These are phyloP conservation scores for Mycena latifolia DNA, from an alignment of 768 basidiomycete species.

Conservation along the genomic window DNA sequence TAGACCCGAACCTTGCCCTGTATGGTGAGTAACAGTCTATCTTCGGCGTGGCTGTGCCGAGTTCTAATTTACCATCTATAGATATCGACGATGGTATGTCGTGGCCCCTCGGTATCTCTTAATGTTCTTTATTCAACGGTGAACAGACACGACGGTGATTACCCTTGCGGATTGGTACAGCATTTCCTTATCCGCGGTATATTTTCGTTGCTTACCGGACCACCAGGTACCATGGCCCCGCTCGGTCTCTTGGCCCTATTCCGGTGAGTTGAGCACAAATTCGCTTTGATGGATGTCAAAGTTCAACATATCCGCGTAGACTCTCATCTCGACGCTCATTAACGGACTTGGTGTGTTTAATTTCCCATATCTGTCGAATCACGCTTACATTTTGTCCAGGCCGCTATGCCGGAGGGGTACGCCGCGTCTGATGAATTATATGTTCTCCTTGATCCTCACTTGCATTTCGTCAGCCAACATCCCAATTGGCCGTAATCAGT, in stretches of 20 bases:
- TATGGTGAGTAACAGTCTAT: background rate
- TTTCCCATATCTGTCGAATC: background rate
- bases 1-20: background rate
- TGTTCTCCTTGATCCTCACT: background rate
- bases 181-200: background rate
- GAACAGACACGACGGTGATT: constrained; percentile 12
- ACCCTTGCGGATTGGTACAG: constrained; percentile 18
- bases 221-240: constrained; percentile 14
- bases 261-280: constrained; percentile 1
- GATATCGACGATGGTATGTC: constrained; percentile 25
- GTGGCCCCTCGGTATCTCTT: background rate
- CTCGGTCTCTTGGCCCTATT: background rate
- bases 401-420: constrained; percentile 39
- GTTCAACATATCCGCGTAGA: constrained; percentile 35
- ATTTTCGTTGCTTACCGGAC: background rate
- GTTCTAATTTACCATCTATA: background rate
- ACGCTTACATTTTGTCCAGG: constrained; percentile 27
- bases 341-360: constrained; percentile 14
- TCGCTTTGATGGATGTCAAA: too few relatives aligned
- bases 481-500: constrained; percentile 47
- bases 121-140: background rate
- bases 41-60: background rate
- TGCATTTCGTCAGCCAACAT: constrained; percentile 27
- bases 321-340: constrained; percentile 41
- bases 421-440: constrained; percentile 1